phyloP scores from a whole-genome alignment of 768 basidiomycete species.

The Inosperma sp. region DNA sequence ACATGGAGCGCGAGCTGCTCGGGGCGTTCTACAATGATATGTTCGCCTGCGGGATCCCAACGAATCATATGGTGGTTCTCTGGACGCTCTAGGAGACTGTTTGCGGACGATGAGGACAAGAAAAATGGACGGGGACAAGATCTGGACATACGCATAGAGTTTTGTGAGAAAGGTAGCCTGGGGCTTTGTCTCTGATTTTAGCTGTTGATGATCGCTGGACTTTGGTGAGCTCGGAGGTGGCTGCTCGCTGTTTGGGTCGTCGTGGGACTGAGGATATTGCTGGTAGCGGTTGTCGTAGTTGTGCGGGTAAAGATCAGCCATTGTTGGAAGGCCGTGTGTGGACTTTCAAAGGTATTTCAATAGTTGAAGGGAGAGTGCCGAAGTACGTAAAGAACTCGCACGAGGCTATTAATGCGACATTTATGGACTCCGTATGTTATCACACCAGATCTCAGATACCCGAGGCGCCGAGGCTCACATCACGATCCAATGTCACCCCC shows the following conservation, averaged over 20 bases:
- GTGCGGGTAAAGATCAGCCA: conserved; percentile 58
- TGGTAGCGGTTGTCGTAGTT: conserved; percentile 29
- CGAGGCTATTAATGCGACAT: conserved; percentile 14
- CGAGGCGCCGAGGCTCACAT: conserved; percentile 40
- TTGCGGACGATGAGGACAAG: conserved; percentile 14
- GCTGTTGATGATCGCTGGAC: conserved; percentile 38
- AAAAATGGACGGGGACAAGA: conserved; percentile 6
- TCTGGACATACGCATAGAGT: conserved; percentile 76
- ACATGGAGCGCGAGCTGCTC: conserved; percentile 93
- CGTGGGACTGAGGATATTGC: conserved; percentile 29
- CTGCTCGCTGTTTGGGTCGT: conserved; percentile 34
- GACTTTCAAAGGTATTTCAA: conserved; percentile 24
- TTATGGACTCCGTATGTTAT: conserved; percentile 19
- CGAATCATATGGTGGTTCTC: conserved; percentile 97
- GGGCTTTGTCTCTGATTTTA: conserved; percentile 73
- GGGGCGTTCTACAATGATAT: conserved; percentile 92
- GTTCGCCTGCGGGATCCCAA: conserved; percentile 90
- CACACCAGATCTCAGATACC: conserved; percentile 32
- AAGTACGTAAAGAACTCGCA: conserved; percentile 36
- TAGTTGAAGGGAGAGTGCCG: conserved; percentile 38
- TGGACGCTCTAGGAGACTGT: conserved; percentile 79
- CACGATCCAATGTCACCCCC: conserved; percentile 18
- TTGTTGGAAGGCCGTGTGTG: conserved; percentile 31
- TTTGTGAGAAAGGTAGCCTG: conserved; percentile 97
- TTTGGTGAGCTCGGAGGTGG: conserved; percentile 43